These are phyloP conservation scores for Mesembryanthemum crystallinum DNA, from an alignment of 148 eudicot genomes.

Conservation along the genomic window DNA sequence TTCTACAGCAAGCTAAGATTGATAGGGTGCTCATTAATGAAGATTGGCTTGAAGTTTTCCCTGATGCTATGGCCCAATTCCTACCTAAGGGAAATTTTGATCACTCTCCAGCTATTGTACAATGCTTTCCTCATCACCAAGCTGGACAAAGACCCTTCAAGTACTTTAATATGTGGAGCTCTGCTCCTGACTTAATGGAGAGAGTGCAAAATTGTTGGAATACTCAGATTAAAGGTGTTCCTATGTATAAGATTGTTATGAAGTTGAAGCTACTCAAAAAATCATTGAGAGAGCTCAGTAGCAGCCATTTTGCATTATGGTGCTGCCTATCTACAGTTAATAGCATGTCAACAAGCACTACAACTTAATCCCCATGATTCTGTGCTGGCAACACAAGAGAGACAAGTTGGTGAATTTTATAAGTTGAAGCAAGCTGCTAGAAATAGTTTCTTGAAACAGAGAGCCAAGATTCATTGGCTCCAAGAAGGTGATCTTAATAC, in stretches of 20 bases:
- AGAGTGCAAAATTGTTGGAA: background rate
- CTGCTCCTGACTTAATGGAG: background rate
- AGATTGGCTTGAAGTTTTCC: background rate
- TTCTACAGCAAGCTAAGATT: background rate
- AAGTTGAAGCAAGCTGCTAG: background rate
- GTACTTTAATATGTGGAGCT: slow-evolving; percentile 5
- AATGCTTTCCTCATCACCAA: too few relatives aligned
- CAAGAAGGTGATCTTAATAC: background rate
- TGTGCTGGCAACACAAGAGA: background rate
- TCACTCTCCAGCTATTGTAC: background rate
- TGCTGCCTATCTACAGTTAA: background rate
- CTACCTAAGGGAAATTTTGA: background rate
- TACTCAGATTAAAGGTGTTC: background rate
- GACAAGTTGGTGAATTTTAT: background rate
- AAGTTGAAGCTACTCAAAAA: background rate
- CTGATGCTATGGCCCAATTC: background rate
- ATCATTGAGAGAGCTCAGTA: background rate
- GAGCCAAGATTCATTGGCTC: background rate
- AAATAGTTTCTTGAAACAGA: background rate
- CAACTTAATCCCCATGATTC: background rate
- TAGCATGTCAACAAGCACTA: background rate
- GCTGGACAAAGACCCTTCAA: background rate
- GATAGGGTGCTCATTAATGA: background rate
- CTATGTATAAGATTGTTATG: background rate
- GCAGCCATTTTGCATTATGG: background rate